Evolutionary conservation across 305 asterid species (phyloP).

Genomic region (Plantago rigida): DNA sequence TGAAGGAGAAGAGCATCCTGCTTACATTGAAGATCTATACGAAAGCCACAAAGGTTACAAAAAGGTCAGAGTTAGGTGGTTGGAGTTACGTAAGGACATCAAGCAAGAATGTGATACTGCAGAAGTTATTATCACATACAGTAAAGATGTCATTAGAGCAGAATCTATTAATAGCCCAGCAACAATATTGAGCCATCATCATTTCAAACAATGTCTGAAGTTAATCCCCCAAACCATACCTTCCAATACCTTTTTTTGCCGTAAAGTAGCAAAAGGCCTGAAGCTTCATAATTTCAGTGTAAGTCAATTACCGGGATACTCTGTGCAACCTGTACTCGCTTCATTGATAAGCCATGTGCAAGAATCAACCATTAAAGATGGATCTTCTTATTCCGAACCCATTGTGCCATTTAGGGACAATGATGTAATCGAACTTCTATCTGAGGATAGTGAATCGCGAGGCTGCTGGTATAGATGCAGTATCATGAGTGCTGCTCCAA

Average conservation of each 20-base stretch:
- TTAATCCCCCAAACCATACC: slow-evolving; percentile 24
- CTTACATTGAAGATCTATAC: slow-evolving; percentile 41
- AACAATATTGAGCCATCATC: neutral
- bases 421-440: slow-evolving; percentile 48
- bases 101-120: slow-evolving; percentile 23
- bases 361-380: neutral
- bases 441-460: slow-evolving; percentile 47
- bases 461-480: slow-evolving; percentile 69
- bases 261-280: slow-evolving; percentile 11
- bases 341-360: neutral
- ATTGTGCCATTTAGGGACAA: neutral
- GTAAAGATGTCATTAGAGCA: slow-evolving; percentile 26
- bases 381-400: too few species aligned
- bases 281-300: slow-evolving; percentile 7
- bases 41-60: slow-evolving; percentile 38
- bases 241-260: slow-evolving; percentile 32
- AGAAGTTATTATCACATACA: slow-evolving; percentile 44
- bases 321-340: slow-evolving; percentile 29
- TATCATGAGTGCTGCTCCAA: slow-evolving; percentile 26
- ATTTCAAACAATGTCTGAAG: slow-evolving; percentile 21
- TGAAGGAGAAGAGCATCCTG: slow-evolving; percentile 30
- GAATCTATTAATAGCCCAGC: slow-evolving; percentile 31
- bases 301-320: slow-evolving; percentile 36
- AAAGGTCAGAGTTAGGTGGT: slow-evolving; percentile 32
- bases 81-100: slow-evolving; percentile 28